Evolutionary conservation across 116 monocot genomes (phyloP), one percentile per base, ranked within the genome.

Genomic region (Zostera marina): DNA sequence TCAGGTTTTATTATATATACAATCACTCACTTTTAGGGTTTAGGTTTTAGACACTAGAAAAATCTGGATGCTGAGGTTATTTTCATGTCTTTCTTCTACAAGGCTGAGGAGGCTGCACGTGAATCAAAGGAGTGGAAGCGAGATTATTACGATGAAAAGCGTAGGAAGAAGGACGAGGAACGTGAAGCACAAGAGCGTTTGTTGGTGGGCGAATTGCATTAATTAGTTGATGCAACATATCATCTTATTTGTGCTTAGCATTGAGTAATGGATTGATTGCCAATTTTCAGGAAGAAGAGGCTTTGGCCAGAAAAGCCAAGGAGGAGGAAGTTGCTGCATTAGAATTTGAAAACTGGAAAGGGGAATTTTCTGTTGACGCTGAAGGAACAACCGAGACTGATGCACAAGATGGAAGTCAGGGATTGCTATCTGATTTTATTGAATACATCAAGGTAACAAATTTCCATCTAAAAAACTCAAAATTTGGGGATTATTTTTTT

Each of bases 271-370:
- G 44, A 65, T 19, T 72, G 42, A 22, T 0, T 71, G 56, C 7
- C 46, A 51, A 1, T 20, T 76, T 62, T 44, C 66, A 93, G 93
- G 94, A 94, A 72, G 94, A 94, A 76, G 94, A 94, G 71, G 85
- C 81, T 49, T 49, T 68, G 41, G 82, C 79, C 52, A 74, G 69
- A 44, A 88, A 84, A 64, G 84, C 76, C 42, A 82, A 80, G 72
- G 94, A 94, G 62, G 94, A 94, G 70, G 88, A 82, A 76, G 75
- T 72, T 64, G 75, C 82, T 71, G 82, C 79, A 13, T 55, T 88
- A 53, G 94, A 94, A 63, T 94, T 94, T 72, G 88, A 94, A 13
- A 94, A 94, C 52, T 94, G 94, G 94, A 94, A 82, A 77, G 84
- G 74, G 5, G 88, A 76, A 64, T 82, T 94, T 70, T 94, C 94